Evolutionary conservation across 768 basidiomycete genomes (phyloP).

Genomic region (Tubosaeta sp.): DNA sequence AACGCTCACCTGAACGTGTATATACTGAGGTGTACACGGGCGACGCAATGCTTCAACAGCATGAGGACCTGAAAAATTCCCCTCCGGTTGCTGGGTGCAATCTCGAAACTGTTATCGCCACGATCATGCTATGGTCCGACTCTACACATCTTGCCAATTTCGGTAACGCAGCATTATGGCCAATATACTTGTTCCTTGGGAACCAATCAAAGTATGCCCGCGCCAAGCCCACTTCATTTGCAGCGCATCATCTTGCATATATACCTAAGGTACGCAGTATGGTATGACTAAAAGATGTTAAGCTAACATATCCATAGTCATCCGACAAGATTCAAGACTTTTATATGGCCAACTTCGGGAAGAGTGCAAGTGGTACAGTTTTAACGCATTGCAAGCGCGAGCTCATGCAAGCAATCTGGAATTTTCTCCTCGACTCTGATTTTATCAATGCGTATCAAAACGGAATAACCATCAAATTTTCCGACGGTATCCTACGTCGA

Average conservation of each 20-base stretch:
- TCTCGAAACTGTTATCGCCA: conserved; percentile 14
- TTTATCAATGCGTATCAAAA: conserved; percentile 21
- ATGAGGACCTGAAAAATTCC: conserved; percentile 4
- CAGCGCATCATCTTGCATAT: conserved; percentile 20
- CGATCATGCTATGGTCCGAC: conserved; percentile 27
- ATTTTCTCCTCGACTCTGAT: conserved; percentile 22
- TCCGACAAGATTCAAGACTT: conserved; percentile 11
- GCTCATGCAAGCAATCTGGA: background rate
- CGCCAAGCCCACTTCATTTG: conserved; percentile 2
- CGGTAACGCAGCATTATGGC: conserved; percentile 11
- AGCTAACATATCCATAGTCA: background rate
- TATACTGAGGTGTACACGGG: conserved; percentile 24
- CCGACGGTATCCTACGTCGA: conserved; percentile 10
- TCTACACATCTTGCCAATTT: conserved; percentile 22
- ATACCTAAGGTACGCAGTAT: conserved; percentile 8
- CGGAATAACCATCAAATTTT: conserved; percentile 18
- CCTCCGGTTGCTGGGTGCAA: conserved; percentile 4
- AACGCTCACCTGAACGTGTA: conserved; percentile 9
- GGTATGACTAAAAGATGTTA: no score
- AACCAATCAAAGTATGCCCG: conserved; percentile 9
- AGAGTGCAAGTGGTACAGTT: background rate
- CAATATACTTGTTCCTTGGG: conserved; percentile 7
- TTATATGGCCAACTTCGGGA: background rate
- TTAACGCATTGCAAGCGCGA: conserved; percentile 20
- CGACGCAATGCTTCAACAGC: conserved; percentile 12